Base-by-base conservation (phyloP, 441 rosid species). In the Kokia cookei region DNA sequence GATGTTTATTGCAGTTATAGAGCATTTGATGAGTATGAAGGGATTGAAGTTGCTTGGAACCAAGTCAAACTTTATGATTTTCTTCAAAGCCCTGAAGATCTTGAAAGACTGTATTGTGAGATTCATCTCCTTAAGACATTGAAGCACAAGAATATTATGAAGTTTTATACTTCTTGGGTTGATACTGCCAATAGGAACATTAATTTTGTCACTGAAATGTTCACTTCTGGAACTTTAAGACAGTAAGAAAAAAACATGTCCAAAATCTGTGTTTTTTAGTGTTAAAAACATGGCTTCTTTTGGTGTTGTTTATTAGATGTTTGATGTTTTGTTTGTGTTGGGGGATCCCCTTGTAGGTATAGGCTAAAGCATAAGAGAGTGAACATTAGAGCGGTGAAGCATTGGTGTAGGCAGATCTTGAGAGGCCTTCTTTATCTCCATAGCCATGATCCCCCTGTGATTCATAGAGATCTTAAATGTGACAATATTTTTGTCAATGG, bases 41-140 rank as follows among this genome's bases (percentile, higher is more conserved):
- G 99, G 75, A 91, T 90, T 80, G 99, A 95, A 81, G 94, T 95
- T 79, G 99, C 98, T 77, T 93, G 99, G 99, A 95, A 93, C 79
- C 98, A 93, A 80, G 97, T 93, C 79, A 93, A 93, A 86, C 93
- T 95, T 65, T 84, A 90, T 74, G 95, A 93, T 86, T 91, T 93
- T 85, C 68, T 93, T 64, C 97, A 86, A 76, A 90, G 98, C 76
- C 98, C 98, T 63, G 96, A 93, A 69, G 97, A 90, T 77, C 93
- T 95, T 27, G 97, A 95, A 76, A 91, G 99, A 81, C 94, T 93
- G 5, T 95, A 93, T 83, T 87, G 90, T 74, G 98, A 95, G 84
- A 91, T 95, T 76, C 97, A 93, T 87, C 93, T 95, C 22, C 92
- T 95, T 2, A 95, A 93, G 89, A 93, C 97, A 11, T 61, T 95